Percentiles rank a stretch among this genome's conserved stretches.
These are phyloP conservation scores for Phyllosticta citriasiana DNA, from an alignment of 2,329 filamentous ascomycete species.

Conservation along the genomic window DNA sequence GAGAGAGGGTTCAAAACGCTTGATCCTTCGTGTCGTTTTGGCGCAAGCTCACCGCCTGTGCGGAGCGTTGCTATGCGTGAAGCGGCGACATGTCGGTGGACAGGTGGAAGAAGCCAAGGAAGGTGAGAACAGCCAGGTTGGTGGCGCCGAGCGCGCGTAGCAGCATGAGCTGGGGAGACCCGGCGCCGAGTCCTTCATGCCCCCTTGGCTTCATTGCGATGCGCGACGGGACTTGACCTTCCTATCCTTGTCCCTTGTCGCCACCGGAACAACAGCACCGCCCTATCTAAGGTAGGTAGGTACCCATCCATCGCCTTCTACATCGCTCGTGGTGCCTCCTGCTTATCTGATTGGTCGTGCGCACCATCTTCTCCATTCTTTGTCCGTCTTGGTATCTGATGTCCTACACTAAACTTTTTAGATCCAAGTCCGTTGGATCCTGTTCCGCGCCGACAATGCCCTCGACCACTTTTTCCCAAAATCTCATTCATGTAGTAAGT, in stretches of 20 bases:
- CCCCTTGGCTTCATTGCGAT: not conserved
- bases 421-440: not conserved
- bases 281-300: not conserved
- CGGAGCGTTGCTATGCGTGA: not conserved
- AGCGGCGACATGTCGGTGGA: not conserved
- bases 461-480: not conserved
- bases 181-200: not conserved
- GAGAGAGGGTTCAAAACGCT: not conserved
- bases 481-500: conserved; percentile 4
- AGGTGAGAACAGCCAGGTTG: not conserved
- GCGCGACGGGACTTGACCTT: not conserved
- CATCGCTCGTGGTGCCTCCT: not conserved
- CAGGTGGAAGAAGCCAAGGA: not conserved
- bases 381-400: not conserved
- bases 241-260: too few species aligned
- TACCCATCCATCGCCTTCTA: not conserved
- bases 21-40: not conserved
- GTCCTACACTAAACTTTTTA: not conserved
- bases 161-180: not conserved
- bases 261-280: not conserved
- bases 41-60: not conserved
- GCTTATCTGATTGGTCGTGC: not conserved
- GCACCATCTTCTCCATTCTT: not conserved
- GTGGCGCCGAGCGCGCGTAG: not conserved
- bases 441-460: conserved; percentile 4